Conservation (phyloP, 2,329 filamentous ascomycete species). For the Phaeosphaeria sp. region DNA sequence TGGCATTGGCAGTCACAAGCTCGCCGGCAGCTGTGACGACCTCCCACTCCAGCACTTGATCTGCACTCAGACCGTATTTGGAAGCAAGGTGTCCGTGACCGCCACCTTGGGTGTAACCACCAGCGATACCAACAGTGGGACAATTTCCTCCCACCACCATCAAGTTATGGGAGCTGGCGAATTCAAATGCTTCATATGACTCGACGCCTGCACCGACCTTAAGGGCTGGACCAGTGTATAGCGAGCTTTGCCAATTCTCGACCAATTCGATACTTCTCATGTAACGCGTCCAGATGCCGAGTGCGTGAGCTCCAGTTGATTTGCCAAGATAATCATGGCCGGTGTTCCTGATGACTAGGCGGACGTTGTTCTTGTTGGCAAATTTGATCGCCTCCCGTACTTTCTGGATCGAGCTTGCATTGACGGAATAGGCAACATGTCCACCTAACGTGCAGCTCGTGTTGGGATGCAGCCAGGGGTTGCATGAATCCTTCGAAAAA, state of each 20-base stretch:
- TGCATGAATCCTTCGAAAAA: conserved; percentile 32
- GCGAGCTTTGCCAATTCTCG: conserved; percentile 9
- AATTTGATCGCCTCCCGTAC: conserved; percentile 25
- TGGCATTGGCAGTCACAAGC: conserved; percentile 24
- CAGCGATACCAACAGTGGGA: conserved; percentile 55
- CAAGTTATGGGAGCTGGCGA: conserved; percentile 22
- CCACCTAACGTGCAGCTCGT: conserved; percentile 28
- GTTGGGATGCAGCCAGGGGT: conserved; percentile 22
- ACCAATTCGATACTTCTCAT: conserved; percentile 27
- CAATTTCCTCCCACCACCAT: conserved; percentile 30
- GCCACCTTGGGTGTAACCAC: conserved; percentile 45
- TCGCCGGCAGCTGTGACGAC: conserved; percentile 30
- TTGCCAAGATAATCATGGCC: conserved; percentile 35
- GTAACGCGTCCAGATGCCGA: conserved; percentile 28
- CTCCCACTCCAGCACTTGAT: conserved; percentile 29
- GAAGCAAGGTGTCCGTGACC: conserved; percentile 60
- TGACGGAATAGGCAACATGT: conserved; percentile 29
- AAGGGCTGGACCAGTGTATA: conserved; percentile 25
- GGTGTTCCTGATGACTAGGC: conserved; percentile 37
- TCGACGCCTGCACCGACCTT: conserved; percentile 36
- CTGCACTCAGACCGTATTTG: conserved; percentile 45
- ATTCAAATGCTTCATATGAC: conserved; percentile 25
- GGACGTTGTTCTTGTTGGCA: conserved; percentile 29
- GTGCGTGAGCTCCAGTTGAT: conserved; percentile 21
- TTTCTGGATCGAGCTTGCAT: conserved; percentile 18